phyloP scores from a whole-genome alignment of 2,329 filamentous ascomycete genomes.

The Aspergillus fumigatiaffinis region DNA sequence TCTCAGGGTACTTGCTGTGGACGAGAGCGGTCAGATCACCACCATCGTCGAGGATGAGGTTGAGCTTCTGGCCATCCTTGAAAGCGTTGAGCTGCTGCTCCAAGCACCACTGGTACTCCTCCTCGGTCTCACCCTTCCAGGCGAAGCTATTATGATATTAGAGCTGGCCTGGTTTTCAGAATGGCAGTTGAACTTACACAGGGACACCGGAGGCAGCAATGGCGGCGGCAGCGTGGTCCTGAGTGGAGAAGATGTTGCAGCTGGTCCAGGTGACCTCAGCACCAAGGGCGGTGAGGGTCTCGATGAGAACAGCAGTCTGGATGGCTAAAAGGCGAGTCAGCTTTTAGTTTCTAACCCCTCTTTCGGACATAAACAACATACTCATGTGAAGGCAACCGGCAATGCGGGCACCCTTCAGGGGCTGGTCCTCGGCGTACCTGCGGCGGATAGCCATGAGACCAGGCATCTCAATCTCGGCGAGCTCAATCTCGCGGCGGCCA shows the following conservation, averaged over 20 bases:
- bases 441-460: constrained; percentile 91
- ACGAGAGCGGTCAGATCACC: constrained; percentile 95
- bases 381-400: constrained; percentile 99
- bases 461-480: constrained; percentile 95
- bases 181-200: constrained; percentile 51
- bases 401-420: constrained; percentile 89
- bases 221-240: constrained; percentile 96
- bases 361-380: constrained; percentile 35
- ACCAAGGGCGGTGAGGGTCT: constrained; percentile 90
- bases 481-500: constrained; percentile 97
- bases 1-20: constrained; percentile 97
- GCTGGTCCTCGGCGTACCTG: constrained; percentile 92
- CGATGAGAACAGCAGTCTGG: constrained; percentile 98
- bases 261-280: constrained; percentile 98
- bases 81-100: constrained; percentile 97
- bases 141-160: constrained; percentile 49
- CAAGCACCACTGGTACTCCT: constrained; percentile 99
- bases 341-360: not conserved
- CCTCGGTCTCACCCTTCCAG: constrained; percentile 92
- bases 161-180: constrained; percentile 18
- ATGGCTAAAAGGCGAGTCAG: constrained; percentile 57
- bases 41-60: constrained; percentile 98
- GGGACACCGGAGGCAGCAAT: constrained; percentile 91
- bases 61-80: constrained; percentile 94
- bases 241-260: constrained; percentile 99